Evolutionary conservation across 495 filamentous ascomycete species (phyloP).

Genomic region (Podospora fimiseda): DNA sequence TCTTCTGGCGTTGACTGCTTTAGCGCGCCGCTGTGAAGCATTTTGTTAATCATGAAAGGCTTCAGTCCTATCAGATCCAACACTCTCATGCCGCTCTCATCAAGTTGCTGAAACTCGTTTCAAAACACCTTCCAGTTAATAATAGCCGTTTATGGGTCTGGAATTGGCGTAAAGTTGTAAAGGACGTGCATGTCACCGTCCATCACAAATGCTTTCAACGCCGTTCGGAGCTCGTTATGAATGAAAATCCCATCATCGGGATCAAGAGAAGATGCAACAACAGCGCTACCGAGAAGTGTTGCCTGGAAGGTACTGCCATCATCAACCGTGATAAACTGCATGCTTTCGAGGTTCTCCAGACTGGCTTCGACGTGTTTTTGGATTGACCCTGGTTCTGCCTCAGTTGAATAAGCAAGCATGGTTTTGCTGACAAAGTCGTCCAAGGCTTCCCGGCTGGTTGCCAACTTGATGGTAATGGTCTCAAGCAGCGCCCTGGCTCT

Average conservation of each 20-base stretch:
- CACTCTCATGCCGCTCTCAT: slow-evolving; percentile 65
- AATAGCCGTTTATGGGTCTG: slow-evolving; percentile 39
- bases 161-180: slow-evolving; percentile 73
- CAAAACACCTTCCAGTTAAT: slow-evolving; percentile 72
- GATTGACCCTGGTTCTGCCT: slow-evolving; percentile 29
- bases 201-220: slow-evolving; percentile 71
- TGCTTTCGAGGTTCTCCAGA: slow-evolving; percentile 46
- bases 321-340: slow-evolving; percentile 51
- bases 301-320: slow-evolving; percentile 48
- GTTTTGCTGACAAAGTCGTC: slow-evolving; percentile 67
- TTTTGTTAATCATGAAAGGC: slow-evolving; percentile 61
- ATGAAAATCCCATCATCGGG: slow-evolving; percentile 76
- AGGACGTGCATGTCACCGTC: slow-evolving; percentile 81
- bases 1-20: slow-evolving; percentile 59
- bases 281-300: slow-evolving; percentile 62
- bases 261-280: slow-evolving; percentile 65
- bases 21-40: slow-evolving; percentile 64
- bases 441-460: slow-evolving; percentile 60
- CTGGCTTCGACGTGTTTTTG: slow-evolving; percentile 50
- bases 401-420: slow-evolving; percentile 53
- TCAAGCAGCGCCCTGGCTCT: slow-evolving; percentile 58
- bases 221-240: slow-evolving; percentile 59
- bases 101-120: slow-evolving; percentile 60
- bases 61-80: slow-evolving; percentile 64
- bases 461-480: slow-evolving; percentile 64